phyloP scores from a whole-genome alignment of 1,139 yeast species.

The Yarrowia galli region DNA sequence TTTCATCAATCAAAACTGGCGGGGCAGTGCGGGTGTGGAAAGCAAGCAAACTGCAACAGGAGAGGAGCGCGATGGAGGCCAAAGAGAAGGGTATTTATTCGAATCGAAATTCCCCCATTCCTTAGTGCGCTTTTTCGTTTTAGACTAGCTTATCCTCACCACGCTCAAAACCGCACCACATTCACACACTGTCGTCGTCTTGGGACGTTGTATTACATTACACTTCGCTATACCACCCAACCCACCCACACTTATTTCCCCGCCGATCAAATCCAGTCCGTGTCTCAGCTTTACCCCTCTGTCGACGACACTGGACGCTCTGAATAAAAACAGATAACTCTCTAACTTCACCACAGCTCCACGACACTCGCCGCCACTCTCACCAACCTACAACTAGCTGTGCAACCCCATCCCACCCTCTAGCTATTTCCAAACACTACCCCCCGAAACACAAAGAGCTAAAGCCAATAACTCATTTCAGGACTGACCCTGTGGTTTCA shows the following conservation, averaged over 20 bases:
- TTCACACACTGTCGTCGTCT: not conserved
- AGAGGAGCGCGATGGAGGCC: not conserved
- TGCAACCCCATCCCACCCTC: not conserved
- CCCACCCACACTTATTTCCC: conserved; percentile 28
- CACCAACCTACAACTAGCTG: not conserved
- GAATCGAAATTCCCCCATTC: not conserved
- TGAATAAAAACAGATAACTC: not conserved
- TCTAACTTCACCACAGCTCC: not conserved
- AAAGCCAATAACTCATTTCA: conserved; percentile 23
- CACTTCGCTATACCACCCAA: not conserved
- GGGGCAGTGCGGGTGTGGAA: conserved; percentile 27
- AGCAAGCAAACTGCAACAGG: conserved; percentile 1
- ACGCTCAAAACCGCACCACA: not conserved
- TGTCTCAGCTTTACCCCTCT: conserved; percentile 36
- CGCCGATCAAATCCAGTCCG: conserved; percentile 35
- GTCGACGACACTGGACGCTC: conserved; percentile 12
- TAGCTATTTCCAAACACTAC: not conserved
- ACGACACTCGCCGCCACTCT: not conserved
- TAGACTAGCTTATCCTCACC: conserved; percentile 10
- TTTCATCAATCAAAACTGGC: not conserved
- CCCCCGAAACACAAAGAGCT: conserved; percentile 27
- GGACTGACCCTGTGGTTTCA: not conserved
- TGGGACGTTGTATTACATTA: conserved; percentile 35
- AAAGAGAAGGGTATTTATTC: conserved; percentile 6
- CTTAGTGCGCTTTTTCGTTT: conserved; percentile 13